Conservation (phyloP, 176 grass and related monocot genomes). For the Oryza rufipogon region DNA sequence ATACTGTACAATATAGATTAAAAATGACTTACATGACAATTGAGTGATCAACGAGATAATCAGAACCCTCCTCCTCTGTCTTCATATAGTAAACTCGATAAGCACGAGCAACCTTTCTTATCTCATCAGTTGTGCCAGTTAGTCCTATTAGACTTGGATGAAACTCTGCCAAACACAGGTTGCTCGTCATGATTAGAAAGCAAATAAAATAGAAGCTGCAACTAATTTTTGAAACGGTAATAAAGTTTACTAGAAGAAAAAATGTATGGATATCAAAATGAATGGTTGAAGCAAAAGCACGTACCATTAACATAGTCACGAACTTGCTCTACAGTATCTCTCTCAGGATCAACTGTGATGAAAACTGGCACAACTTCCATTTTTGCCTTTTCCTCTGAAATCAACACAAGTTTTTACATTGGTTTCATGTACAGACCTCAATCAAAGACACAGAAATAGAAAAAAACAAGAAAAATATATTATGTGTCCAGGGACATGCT, state of each 20-base stretch:
- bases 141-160: conserved; percentile 77
- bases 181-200: conserved; percentile 1
- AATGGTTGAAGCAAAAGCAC: not conserved
- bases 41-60: conserved; percentile 97
- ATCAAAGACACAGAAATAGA: not conserved
- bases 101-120: conserved; percentile 84
- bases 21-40: conserved; percentile 79
- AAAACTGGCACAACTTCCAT: conserved; percentile 82
- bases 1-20: not conserved
- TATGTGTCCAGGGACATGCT: not conserved
- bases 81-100: conserved; percentile 99
- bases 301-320: conserved; percentile 75
- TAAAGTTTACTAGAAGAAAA: not conserved
- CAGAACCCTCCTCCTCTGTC: conserved; percentile 87
- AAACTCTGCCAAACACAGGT: conserved; percentile 41
- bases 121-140: conserved; percentile 71
- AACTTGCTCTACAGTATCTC: conserved; percentile 85
- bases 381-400: conserved; percentile 60
- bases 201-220: conserved; percentile 5
- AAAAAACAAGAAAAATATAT: not conserved
- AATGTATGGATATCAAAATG: not conserved
- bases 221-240: not conserved
- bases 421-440: not conserved
- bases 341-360: conserved; percentile 85
- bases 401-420: conserved; percentile 21